Conservation (phyloP, 495 filamentous ascomycete genomes). For the Hypoxylon intermedium region DNA sequence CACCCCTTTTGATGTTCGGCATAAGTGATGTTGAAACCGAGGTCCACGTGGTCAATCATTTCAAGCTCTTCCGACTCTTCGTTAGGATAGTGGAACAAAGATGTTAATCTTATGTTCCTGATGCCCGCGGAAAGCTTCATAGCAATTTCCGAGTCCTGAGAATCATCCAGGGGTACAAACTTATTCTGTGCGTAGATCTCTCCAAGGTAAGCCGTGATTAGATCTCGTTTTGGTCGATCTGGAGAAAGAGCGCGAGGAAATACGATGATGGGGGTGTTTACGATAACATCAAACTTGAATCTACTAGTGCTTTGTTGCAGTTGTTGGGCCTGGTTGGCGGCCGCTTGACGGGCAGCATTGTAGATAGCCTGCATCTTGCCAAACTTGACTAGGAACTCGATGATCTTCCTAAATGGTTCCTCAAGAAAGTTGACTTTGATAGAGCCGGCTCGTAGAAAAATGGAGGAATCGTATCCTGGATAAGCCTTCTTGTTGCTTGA, state of each 20-base stretch:
- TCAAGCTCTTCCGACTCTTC: slow-evolving; percentile 83
- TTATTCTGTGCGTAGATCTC: slow-evolving; percentile 96
- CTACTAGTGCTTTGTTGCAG: slow-evolving; percentile 87
- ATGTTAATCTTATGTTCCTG: slow-evolving; percentile 87
- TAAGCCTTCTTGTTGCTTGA: slow-evolving; percentile 69
- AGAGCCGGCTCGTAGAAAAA: slow-evolving; percentile 87
- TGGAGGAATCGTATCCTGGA: slow-evolving; percentile 93
- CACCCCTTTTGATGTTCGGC: slow-evolving; percentile 79
- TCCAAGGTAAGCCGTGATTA: slow-evolving; percentile 89
- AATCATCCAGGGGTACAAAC: slow-evolving; percentile 81
- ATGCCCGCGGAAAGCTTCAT: slow-evolving; percentile 93
- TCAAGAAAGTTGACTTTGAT: slow-evolving; percentile 96
- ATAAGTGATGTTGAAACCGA: slow-evolving; percentile 89
- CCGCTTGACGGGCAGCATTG: slow-evolving; percentile 93
- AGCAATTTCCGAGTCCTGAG: slow-evolving; percentile 70
- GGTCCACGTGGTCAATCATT: slow-evolving; percentile 94
- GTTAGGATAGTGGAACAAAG: slow-evolving; percentile 81
- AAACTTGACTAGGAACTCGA: slow-evolving; percentile 96
- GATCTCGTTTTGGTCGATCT: slow-evolving; percentile 67
- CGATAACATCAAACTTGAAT: slow-evolving; percentile 89
- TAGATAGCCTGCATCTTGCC: slow-evolving; percentile 99
- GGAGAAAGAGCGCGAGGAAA: slow-evolving; percentile 80
- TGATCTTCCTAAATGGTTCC: slow-evolving; percentile 97
- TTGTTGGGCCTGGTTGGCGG: slow-evolving; percentile 91
- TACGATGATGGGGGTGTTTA: slow-evolving; percentile 94